Conservation (phyloP, 257 asterid species). For the Echium plantagineum region DNA sequence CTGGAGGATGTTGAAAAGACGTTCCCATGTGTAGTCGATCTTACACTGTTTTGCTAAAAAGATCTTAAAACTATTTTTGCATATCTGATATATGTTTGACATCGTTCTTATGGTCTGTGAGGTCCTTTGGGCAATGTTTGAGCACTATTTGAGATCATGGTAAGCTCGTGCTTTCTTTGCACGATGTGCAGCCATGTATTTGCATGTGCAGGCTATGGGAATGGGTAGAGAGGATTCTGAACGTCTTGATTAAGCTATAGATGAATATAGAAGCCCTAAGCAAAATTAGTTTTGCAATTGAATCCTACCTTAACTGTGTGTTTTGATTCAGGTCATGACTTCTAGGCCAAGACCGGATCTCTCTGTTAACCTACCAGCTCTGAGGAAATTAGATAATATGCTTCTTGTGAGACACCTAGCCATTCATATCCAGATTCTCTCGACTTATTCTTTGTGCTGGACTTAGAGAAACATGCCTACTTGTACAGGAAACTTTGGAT, state of each 20-base stretch:
- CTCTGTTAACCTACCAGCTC: constrained; percentile 67
- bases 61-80: too few relatives aligned
- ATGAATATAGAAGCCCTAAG: too few relatives aligned
- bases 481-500: constrained; percentile 55
- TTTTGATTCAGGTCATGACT: constrained; percentile 51
- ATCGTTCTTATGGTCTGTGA: neutral
- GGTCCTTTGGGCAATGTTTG: neutral
- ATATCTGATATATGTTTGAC: neutral
- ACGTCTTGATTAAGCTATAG: neutral
- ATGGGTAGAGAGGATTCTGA: neutral
- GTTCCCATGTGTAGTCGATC: too few relatives aligned
- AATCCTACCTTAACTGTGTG: neutral
- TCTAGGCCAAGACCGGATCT: constrained; percentile 64
- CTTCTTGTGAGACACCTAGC: constrained; percentile 45
- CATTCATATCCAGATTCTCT: neutral
- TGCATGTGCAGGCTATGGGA: neutral
- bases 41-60: too few relatives aligned
- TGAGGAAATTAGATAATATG: constrained; percentile 75
- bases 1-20: too few relatives aligned
- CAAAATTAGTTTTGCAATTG: constrained; percentile 1
- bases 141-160: neutral
- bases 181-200: neutral
- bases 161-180: neutral
- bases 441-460: neutral
- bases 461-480: constrained; percentile 4